Evolutionary conservation across 2,329 filamentous ascomycete genomes (phyloP).

Genomic region (Helicocarpus griseus): DNA sequence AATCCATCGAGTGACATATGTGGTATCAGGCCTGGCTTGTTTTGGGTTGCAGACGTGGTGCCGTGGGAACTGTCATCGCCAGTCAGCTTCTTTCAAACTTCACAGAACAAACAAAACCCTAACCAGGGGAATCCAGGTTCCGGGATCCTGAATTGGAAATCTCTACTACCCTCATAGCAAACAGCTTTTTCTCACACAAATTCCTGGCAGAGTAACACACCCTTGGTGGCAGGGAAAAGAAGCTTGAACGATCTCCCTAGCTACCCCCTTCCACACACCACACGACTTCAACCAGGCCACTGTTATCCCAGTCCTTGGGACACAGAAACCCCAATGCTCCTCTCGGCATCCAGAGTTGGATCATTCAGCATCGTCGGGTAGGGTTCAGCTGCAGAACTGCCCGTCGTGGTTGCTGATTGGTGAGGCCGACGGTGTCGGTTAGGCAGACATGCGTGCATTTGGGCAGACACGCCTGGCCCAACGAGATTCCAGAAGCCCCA

Average conservation of each 20-base stretch:
- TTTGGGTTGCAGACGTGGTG: background rate
- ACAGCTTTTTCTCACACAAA: background rate
- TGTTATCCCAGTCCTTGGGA: no score
- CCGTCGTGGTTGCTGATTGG: slow-evolving; percentile 2
- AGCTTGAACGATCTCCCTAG: background rate
- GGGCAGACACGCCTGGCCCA: slow-evolving; percentile 3
- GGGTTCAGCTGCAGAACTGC: background rate
- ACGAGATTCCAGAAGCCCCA: background rate
- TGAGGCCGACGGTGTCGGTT: slow-evolving; percentile 5
- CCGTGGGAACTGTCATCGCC: background rate
- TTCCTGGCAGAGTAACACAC: background rate
- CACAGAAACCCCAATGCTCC: no score
- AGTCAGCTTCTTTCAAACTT: background rate
- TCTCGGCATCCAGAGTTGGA: background rate
- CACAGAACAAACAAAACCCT: background rate
- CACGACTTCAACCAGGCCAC: no score
- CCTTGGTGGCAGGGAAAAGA: no score
- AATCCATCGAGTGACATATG: background rate
- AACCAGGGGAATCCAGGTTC: background rate
- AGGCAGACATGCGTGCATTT: slow-evolving; percentile 13
- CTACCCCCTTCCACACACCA: background rate
- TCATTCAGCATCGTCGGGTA: background rate
- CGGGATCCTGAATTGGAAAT: background rate
- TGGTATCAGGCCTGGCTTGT: background rate
- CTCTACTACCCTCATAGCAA: background rate